Evolutionary conservation across 768 basidiomycete species (phyloP).

Genomic region (Boletus speciosus): DNA sequence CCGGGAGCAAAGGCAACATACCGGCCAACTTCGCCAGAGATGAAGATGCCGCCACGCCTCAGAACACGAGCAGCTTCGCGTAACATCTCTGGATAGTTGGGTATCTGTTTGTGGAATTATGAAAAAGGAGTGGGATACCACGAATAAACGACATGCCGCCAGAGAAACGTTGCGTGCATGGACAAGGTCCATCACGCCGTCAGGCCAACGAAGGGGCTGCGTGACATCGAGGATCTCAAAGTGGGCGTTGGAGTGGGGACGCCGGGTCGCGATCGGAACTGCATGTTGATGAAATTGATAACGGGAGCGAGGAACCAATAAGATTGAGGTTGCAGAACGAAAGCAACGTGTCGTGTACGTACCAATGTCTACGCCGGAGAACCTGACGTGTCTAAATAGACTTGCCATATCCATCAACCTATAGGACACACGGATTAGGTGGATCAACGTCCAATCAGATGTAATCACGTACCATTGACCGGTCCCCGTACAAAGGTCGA

Average conservation of each 20-base stretch:
- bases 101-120: slow-evolving; percentile 41
- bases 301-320: slow-evolving; percentile 6
- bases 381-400: slow-evolving; percentile 59
- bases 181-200: slow-evolving; percentile 60
- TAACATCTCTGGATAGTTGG: slow-evolving; percentile 50
- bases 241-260: slow-evolving; percentile 55
- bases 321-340: slow-evolving; percentile 9
- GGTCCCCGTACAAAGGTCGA: slow-evolving; percentile 77
- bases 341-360: slow-evolving; percentile 24
- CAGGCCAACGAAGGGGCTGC: slow-evolving; percentile 45
- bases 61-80: slow-evolving; percentile 61
- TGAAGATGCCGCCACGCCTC: slow-evolving; percentile 66
- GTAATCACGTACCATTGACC: slow-evolving; percentile 58
- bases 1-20: slow-evolving; percentile 39
- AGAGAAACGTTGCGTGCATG: slow-evolving; percentile 60
- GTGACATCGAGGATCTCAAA: slow-evolving; percentile 70
- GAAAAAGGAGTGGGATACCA: slow-evolving; percentile 7
- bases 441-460: slow-evolving; percentile 15
- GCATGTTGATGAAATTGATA: slow-evolving; percentile 7
- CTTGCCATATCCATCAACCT: slow-evolving; percentile 77
- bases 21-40: slow-evolving; percentile 60
- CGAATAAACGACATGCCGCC: slow-evolving; percentile 45
- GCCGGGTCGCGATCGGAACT: slow-evolving; percentile 73
- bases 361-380: slow-evolving; percentile 79
- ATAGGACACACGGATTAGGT: slow-evolving; percentile 15